phyloP scores from a whole-genome alignment of 2,329 filamentous ascomycete species.

The Polytolypa hystricis region DNA sequence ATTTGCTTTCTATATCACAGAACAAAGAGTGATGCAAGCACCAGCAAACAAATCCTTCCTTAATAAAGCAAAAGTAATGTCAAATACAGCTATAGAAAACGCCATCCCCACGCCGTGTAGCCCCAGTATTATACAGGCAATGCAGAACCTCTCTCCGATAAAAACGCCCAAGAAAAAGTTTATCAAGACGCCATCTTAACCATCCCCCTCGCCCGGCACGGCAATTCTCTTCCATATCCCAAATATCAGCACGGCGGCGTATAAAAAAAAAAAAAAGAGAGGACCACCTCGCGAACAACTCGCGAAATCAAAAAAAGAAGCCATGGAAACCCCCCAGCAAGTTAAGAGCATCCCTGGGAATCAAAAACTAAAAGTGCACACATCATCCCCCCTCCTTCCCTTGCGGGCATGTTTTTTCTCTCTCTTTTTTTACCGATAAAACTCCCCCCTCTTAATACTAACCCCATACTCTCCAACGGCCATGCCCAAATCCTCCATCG shows the following conservation, averaged over 20 bases:
- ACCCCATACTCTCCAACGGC: conserved; percentile 96
- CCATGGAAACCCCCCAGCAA: conserved; percentile 1
- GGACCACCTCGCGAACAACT: neutral
- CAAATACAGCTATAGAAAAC: neutral
- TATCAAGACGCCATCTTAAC: no score
- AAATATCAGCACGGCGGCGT: neutral
- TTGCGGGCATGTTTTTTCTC: no score
- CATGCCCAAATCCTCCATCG: conserved; percentile 98
- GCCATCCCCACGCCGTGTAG: neutral
- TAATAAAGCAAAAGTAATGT: neutral
- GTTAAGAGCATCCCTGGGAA: conserved; percentile 2
- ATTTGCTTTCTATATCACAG: no score
- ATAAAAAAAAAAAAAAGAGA: neutral
- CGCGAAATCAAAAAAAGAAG: no score
- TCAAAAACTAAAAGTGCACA: conserved; percentile 7
- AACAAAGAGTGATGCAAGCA: no score
- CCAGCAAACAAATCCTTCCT: no score
- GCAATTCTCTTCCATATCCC: no score
- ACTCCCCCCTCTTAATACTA: conserved; percentile 94
- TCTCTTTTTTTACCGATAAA: conserved; percentile 88
- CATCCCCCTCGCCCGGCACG: no score
- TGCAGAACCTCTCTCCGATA: no score
- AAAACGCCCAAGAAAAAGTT: no score
- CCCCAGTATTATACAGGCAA: no score
- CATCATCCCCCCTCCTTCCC: conserved; percentile 18